Percentiles rank a stretch among this genome's conserved stretches.
Evolutionary conservation across 345 rosid species (phyloP).

Genomic region (Boechera divaricarpa): DNA sequence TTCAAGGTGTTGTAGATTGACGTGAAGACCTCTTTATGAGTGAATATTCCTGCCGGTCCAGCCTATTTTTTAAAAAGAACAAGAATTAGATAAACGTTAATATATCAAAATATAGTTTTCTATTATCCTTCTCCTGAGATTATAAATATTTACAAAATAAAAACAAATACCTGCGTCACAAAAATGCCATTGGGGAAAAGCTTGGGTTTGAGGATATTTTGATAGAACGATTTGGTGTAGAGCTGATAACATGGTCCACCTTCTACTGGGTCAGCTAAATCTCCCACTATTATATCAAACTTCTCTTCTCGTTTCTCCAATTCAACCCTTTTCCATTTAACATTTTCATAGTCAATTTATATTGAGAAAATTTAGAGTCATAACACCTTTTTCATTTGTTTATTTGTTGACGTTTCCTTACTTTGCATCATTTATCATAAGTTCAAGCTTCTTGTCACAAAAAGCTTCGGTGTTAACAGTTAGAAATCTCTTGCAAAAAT

Average conservation of each 20-base stretch:
- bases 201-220: conserved; percentile 75
- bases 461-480: conserved; percentile 84
- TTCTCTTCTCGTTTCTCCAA: conserved; percentile 70
- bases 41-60: conserved; percentile 96
- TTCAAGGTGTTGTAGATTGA: conserved; percentile 90
- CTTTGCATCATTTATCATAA: conserved; percentile 89
- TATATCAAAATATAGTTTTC: background rate
- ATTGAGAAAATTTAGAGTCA: background rate
- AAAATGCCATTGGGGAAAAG: conserved; percentile 80
- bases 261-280: conserved; percentile 95
- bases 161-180: conserved; percentile 72
- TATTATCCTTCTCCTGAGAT: background rate
- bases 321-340: conserved; percentile 64
- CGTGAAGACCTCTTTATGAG: conserved; percentile 92
- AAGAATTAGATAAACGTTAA: no score
- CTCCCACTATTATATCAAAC: conserved; percentile 90
- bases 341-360: background rate
- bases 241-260: conserved; percentile 99
- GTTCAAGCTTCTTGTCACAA: conserved; percentile 69
- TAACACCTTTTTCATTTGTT: background rate
- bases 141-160: background rate
- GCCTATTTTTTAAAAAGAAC: conserved; percentile 51
- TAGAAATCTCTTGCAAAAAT: conserved; percentile 71
- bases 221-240: conserved; percentile 90
- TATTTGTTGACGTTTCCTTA: conserved; percentile 36